Evolutionary conservation across 148 eudicot species (phyloP).

Genomic region (Vaccinium vitisidaea): DNA sequence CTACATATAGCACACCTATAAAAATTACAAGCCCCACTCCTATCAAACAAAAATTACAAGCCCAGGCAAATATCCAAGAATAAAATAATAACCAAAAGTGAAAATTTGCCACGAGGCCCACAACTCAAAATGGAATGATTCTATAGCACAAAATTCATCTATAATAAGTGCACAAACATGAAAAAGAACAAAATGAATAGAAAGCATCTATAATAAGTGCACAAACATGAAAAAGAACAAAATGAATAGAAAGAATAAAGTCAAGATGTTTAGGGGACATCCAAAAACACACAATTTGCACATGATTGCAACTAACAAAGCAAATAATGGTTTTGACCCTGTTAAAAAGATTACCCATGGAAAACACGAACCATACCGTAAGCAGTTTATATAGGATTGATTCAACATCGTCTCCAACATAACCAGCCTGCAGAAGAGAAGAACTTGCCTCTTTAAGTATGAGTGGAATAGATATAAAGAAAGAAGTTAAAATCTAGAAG

Average conservation of each 20-base stretch:
- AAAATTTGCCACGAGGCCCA: neutral
- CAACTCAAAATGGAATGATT: neutral
- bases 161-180: neutral
- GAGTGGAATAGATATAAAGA: neutral
- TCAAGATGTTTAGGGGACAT: neutral
- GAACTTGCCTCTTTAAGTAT: slow-evolving; percentile 7
- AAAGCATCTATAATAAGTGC: neutral
- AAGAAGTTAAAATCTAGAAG: neutral
- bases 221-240: neutral
- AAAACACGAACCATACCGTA: slow-evolving; percentile 44
- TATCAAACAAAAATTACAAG: neutral
- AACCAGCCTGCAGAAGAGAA: slow-evolving; percentile 76
- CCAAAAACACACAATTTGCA: neutral
- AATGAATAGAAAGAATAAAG: neutral
- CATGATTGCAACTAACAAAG: neutral
- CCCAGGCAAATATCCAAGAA: neutral
- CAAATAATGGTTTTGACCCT: neutral
- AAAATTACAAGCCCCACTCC: neutral
- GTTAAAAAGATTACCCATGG: slow-evolving; percentile 4
- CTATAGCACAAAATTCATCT: neutral
- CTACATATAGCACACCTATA: neutral
- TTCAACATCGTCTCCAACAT: slow-evolving; percentile 97
- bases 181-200: neutral
- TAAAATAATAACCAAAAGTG: neutral
- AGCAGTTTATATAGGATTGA: slow-evolving; percentile 86